Evolutionary conservation across 768 basidiomycete genomes (phyloP).

Genomic region (Tricholoma sp.): DNA sequence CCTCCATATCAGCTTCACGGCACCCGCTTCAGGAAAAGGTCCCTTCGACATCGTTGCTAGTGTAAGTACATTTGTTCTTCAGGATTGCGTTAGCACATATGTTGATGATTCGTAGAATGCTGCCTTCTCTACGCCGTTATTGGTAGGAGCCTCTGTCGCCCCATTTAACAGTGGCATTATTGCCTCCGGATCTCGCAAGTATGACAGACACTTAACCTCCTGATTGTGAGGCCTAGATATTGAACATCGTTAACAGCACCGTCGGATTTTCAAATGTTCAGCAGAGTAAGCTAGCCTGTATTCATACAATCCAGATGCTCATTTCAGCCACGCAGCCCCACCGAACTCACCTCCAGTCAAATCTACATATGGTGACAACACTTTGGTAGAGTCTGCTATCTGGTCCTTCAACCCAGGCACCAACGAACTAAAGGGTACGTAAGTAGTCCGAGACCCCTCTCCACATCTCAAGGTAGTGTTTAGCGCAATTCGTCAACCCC

Average conservation of each 20-base stretch:
- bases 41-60: conserved; percentile 31
- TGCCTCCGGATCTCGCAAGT: conserved; percentile 16
- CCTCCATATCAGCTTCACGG: conserved; percentile 27
- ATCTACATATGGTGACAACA: conserved; percentile 11
- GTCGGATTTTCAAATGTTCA: conserved; percentile 32
- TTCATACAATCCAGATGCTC: not conserved
- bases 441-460: not conserved
- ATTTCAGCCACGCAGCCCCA: conserved; percentile 21
- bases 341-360: conserved; percentile 25
- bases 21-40: conserved; percentile 14
- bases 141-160: conserved; percentile 31
- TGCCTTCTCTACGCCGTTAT: conserved; percentile 30
- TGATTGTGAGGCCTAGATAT: not conserved
- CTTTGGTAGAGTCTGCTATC: conserved; percentile 38
- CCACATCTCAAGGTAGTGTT: not conserved
- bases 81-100: not conserved
- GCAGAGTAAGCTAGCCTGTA: conserved; percentile 22
- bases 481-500: conserved; percentile 44
- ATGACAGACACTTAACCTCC: not conserved
- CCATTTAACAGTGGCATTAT: conserved; percentile 1
- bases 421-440: conserved; percentile 35
- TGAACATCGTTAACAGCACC: conserved; percentile 17
- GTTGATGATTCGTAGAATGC: conserved; percentile 27
- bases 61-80: conserved; percentile 19
- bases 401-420: conserved; percentile 37